phyloP scores from a whole-genome alignment of 2,329 filamentous ascomycete species.

The Arthroderma uncinatum region DNA sequence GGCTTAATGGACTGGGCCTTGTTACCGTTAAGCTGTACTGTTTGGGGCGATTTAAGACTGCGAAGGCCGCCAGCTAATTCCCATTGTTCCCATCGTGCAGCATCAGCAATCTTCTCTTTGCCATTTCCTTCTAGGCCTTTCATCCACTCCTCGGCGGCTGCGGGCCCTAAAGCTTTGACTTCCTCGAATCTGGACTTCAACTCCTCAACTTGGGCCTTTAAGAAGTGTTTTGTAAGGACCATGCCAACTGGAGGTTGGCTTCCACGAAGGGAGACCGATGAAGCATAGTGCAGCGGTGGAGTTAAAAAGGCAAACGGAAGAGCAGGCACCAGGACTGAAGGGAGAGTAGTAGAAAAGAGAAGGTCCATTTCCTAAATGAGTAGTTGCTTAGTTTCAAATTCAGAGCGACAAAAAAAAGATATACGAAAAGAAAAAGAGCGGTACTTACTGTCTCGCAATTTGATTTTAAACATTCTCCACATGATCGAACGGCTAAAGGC shows the following conservation, averaged over 20 bases:
- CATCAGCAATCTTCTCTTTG: slow-evolving; percentile 48
- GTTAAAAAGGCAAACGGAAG: slow-evolving; percentile 59
- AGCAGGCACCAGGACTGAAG: slow-evolving; percentile 53
- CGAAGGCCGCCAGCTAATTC: slow-evolving; percentile 37
- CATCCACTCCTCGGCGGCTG: slow-evolving; percentile 63
- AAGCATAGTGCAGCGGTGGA: slow-evolving; percentile 48
- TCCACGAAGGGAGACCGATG: slow-evolving; percentile 43
- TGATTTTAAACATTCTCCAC: slow-evolving; percentile 52
- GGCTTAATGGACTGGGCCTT: background rate
- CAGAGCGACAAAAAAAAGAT: slow-evolving; percentile 12
- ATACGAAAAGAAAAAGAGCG: background rate
- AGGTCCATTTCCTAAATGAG: slow-evolving; percentile 56
- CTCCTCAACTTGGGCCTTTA: slow-evolving; percentile 49
- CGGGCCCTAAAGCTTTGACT: slow-evolving; percentile 55
- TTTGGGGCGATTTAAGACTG: slow-evolving; percentile 2
- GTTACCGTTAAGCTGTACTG: background rate
- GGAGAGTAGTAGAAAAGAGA: slow-evolving; percentile 49
- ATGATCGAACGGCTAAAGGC: slow-evolving; percentile 57
- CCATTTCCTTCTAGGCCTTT: slow-evolving; percentile 60
- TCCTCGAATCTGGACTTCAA: slow-evolving; percentile 53
- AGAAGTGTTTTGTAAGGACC: slow-evolving; percentile 56
- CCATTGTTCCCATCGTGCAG: slow-evolving; percentile 66
- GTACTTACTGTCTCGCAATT: slow-evolving; percentile 53
- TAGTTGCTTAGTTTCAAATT: slow-evolving; percentile 17
- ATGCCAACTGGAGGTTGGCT: slow-evolving; percentile 37